These are phyloP conservation scores for Apostasia ramifera DNA, from an alignment of 106 monocot species.

Conservation along the genomic window DNA sequence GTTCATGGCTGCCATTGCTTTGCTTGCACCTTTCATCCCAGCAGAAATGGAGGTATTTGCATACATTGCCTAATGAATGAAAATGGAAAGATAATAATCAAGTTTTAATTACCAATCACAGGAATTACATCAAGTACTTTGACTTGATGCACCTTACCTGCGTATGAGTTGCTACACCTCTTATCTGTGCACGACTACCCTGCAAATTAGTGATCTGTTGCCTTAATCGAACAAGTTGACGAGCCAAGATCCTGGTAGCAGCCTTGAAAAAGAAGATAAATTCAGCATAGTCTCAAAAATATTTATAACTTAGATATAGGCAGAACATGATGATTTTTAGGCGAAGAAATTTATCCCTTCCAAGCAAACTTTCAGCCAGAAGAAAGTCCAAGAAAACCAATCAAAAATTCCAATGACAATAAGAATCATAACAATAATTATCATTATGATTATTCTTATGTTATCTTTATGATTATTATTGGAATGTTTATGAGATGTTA, in stretches of 20 bases:
- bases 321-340: no score
- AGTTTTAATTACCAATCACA: constrained; percentile 1
- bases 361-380: no score
- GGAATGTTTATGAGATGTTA: no score
- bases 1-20: constrained; percentile 84
- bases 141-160: constrained; percentile 37
- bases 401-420: no score
- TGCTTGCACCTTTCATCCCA: constrained; percentile 77
- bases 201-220: constrained; percentile 81
- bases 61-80: constrained; percentile 55
- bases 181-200: constrained; percentile 72
- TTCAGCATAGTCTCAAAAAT: neutral
- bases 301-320: neutral
- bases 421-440: no score
- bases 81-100: neutral
- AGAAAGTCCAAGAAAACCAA: no score
- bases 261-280: constrained; percentile 29
- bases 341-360: no score
- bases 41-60: constrained; percentile 69
- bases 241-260: constrained; percentile 70
- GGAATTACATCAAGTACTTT: neutral
- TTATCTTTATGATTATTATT: no score
- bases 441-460: no score
- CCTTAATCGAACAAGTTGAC: constrained; percentile 75
- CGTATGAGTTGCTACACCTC: constrained; percentile 79